Percentiles rank a stretch among this genome's conserved stretches.
These are phyloP conservation scores for Sarocladiaceae sp. DNA, from an alignment of 2,329 filamentous ascomycete genomes.

Conservation along the genomic window DNA sequence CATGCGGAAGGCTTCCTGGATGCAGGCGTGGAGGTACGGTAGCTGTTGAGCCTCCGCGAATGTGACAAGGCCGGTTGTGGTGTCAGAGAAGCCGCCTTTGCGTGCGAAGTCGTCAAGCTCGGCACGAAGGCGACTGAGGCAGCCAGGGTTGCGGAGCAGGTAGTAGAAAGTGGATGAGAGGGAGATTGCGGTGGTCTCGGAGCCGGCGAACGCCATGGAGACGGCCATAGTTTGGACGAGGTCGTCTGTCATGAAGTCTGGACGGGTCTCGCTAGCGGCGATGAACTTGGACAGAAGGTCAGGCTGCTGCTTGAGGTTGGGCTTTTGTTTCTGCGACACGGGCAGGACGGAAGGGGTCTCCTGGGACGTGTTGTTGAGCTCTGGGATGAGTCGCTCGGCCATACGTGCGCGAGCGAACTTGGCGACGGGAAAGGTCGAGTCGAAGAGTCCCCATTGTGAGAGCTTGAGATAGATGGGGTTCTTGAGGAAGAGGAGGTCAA, in stretches of 20 bases:
- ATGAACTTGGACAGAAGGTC: constrained; percentile 70
- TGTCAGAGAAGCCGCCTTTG: constrained; percentile 43
- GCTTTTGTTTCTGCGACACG: constrained; percentile 28
- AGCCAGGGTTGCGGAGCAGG: constrained; percentile 55
- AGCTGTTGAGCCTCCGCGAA: constrained; percentile 65
- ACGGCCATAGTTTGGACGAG: constrained; percentile 63
- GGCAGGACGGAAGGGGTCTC: constrained; percentile 21
- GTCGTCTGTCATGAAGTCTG: constrained; percentile 64
- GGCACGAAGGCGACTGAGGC: constrained; percentile 46
- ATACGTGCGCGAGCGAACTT: constrained; percentile 64
- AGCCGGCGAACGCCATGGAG: constrained; percentile 65
- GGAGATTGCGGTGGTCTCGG: constrained; percentile 73
- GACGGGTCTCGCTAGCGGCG: constrained; percentile 58
- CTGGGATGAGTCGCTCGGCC: constrained; percentile 51
- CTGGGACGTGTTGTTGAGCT: constrained; percentile 23
- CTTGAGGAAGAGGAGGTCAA: constrained; percentile 65
- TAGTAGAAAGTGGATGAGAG: constrained; percentile 68
- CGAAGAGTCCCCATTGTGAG: constrained; percentile 59
- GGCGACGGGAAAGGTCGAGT: constrained; percentile 65
- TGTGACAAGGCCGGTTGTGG: constrained; percentile 55
- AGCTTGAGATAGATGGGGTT: constrained; percentile 66
- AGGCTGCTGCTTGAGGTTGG: constrained; percentile 31
- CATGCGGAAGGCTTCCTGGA: constrained; percentile 72
- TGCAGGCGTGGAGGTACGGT: constrained; percentile 68
- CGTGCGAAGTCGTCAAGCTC: constrained; percentile 58